Base-by-base conservation (phyloP, 2,329 filamentous ascomycete genomes). In the Conoideocrella luteorostrata region DNA sequence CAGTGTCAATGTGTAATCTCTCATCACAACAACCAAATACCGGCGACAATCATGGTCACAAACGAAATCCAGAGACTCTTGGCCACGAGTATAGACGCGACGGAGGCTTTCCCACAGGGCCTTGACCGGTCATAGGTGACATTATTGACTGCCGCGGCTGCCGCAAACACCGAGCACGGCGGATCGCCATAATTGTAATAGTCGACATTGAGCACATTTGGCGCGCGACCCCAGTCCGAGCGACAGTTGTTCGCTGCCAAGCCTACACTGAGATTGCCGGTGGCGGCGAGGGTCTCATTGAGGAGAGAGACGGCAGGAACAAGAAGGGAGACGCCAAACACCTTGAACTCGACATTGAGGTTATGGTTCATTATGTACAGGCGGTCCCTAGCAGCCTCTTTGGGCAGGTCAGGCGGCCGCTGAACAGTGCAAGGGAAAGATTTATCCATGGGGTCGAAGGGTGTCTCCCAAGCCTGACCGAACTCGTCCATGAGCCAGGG, bases 281-380 rank as follows among this genome's bases (percentile, higher is more conserved):
- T 71, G 11, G 72, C 74, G 11, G 75, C 79, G 57, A 94, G 94
- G 15, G 86, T 91, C 47, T 75, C 65, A 54, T 87, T 87, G 45
- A 91, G 66, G 32, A 82, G 60, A 4, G 80, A 77, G 0, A 80
- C 79, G 45, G 86, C 85, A 0, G 88, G 88, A 11, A 93, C 82
- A 7, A 89, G 68, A 36, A 93, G 60, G 17, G 73, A 68, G 13
- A 75, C 59, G 23, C 78, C 79, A 3, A 82, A 77, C 28, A 94
- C 65, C 42, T 76, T 75, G 49, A 95, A 77, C 52, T 89, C 75
- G 47, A 84, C 75, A 61, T 95, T 95, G 46, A 95, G 74, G 60
- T 96, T 96, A 69, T 96, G 90, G 65, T 96, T 96, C 56, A 85
- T 77, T 57, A 95, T 74, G 60, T 90, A 94, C 64, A 95, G 72